Evolutionary conservation across 2,329 filamentous ascomycete genomes (phyloP), one percentile per base, ranked within the genome.

Genomic region (Ascochyta rabiei): DNA sequence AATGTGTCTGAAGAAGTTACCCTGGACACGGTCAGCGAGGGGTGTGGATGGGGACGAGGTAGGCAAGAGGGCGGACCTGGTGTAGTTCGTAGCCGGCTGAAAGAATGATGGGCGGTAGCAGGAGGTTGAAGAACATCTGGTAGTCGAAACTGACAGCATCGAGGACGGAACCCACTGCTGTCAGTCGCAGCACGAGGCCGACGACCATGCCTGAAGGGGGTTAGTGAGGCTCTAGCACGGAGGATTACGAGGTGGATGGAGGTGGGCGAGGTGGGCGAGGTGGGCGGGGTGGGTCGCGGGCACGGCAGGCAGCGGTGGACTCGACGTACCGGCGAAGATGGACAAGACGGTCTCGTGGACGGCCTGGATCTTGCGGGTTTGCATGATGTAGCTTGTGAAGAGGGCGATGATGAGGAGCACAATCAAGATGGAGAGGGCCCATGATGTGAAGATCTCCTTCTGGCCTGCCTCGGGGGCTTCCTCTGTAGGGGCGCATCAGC

Each of bases 1-100:
- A 58, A 98, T 96, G 70, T 99, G 96, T 62, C 93, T 89, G 78
- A 99, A 99, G 83, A 99, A 99, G 79, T 99, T 99, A 66, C 91
- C 93, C 79, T 82, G 31, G 9, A 24, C 1, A 8, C 15, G 21
- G 48, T 64, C 26, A 61, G 53, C 19, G 13, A 28, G 13, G 8
- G 4, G 10, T 35, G 15, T 2, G 16, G 51, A 28, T n/a, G 39
- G 12, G 33, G 15, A 33, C 19, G 8, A 12, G 18, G 15, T 42
- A 16, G 24, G 38, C 9, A 15, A 28, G 10, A 48, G 4, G 41
- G 39, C 78, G 53, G 50, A 84, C 81, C 75, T 99, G 95, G 75
- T 99, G 95, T 57, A 99, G 78, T 77, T 99, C 95, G 78, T 98
- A 99, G 49, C 95, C 95, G 15, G 93, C 97, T 15, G 93, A 93